phyloP scores from a whole-genome alignment of 179 eudicot genomes.

The Heliamphora pulchella region DNA sequence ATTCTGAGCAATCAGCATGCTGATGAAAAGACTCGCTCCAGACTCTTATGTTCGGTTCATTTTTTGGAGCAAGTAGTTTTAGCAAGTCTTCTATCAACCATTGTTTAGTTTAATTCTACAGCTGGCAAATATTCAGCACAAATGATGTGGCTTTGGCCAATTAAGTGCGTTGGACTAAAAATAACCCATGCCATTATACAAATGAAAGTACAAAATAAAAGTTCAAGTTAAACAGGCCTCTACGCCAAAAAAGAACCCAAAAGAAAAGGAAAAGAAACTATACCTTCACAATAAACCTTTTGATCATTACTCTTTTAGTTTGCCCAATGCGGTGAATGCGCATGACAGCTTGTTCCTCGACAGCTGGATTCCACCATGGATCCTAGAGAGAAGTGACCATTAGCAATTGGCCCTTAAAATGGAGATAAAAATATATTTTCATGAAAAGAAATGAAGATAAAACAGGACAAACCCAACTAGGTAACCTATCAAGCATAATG shows the following conservation, averaged over 20 bases:
- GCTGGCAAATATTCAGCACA: too few species aligned
- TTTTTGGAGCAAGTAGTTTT: too few species aligned
- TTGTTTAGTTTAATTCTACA: too few species aligned
- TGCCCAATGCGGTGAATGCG: conserved; percentile 99
- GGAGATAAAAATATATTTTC: not conserved
- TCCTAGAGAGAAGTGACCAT: conserved; percentile 42
- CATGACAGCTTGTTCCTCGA: conserved; percentile 99
- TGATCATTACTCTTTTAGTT: conserved; percentile 68
- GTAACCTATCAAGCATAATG: not conserved
- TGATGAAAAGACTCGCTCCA: conserved; percentile 3
- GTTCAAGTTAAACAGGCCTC: not conserved
- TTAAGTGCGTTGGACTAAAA: too few species aligned
- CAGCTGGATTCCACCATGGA: conserved; percentile 99
- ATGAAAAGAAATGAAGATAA: not conserved
- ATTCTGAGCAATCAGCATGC: not conserved
- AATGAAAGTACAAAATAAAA: not conserved
- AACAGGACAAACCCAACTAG: not conserved
- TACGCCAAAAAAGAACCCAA: not conserved
- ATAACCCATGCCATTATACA: not conserved
- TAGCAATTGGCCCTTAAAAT: not conserved
- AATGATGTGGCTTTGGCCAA: too few species aligned
- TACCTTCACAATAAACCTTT: conserved; percentile 92
- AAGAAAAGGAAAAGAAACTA: not conserved
- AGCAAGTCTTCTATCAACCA: too few species aligned
- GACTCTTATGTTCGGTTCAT: not conserved